A percentile compares a stretch with the other conserved stretches of the same genome.
Conservation (phyloP, 192 early-diverging fungal genomes). For the Rhizophagus sp. region DNA sequence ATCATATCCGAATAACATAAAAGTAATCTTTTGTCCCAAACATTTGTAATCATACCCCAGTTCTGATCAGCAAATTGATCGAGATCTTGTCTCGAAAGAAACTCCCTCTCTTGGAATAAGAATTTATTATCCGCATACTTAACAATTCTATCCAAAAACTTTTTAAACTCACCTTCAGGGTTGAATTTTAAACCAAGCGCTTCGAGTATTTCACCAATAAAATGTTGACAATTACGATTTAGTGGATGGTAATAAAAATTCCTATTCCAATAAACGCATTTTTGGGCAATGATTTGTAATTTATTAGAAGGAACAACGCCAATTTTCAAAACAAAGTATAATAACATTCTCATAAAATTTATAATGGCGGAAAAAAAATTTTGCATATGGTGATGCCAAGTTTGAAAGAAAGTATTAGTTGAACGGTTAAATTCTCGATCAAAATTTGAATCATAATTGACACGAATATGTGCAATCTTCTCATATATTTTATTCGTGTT, state of each 20-base stretch:
- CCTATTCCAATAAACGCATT: slow-evolving; percentile 3
- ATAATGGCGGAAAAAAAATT: no score
- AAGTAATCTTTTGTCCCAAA: slow-evolving; percentile 6
- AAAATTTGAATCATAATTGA: not conserved
- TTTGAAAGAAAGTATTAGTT: no score
- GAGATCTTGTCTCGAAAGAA: not conserved
- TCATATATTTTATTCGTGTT: not conserved
- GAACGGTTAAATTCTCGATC: no score
- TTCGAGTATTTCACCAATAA: not conserved
- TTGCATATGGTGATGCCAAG: no score
- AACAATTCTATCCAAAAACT: not conserved
- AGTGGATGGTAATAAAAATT: not conserved
- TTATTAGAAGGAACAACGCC: not conserved
- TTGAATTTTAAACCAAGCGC: not conserved
- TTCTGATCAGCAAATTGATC: not conserved
- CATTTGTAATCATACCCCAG: not conserved
- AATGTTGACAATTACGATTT: not conserved
- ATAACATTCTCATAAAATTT: no score
- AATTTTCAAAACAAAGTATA: not conserved
- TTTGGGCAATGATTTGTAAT: not conserved
- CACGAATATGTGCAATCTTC: not conserved
- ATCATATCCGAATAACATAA: slow-evolving; percentile 14
- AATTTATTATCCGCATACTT: not conserved
- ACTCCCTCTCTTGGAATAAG: not conserved
- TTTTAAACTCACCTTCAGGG: not conserved